These are phyloP conservation scores for Fremontodendron californicum DNA, from an alignment of 345 rosid species.

Conservation along the genomic window DNA sequence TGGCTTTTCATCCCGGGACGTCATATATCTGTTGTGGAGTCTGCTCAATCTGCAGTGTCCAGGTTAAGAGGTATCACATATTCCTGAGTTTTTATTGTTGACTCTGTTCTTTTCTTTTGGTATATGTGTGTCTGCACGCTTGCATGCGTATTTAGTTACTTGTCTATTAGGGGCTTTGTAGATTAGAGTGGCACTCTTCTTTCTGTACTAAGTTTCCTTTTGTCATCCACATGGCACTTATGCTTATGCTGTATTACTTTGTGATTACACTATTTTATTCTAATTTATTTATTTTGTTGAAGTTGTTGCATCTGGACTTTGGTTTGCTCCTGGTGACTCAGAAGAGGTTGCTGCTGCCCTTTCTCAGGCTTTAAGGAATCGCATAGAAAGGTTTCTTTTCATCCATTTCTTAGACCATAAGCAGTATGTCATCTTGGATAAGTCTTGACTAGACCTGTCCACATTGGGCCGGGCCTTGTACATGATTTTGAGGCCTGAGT, in stretches of 20 bases:
- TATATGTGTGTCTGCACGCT: neutral
- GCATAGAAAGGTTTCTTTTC: constrained; percentile 76
- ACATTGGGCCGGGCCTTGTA: neutral
- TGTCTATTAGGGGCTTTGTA: neutral
- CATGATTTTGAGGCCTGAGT: neutral
- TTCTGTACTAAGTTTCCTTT: neutral
- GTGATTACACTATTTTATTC: constrained; percentile 2
- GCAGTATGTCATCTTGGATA: constrained; percentile 9
- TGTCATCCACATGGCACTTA: neutral
- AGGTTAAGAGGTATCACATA: constrained; percentile 71
- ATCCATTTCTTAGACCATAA: constrained; percentile 14
- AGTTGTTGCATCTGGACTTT: constrained; percentile 93
- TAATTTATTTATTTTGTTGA: constrained; percentile 22
- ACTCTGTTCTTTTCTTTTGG: neutral
- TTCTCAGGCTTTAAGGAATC: constrained; percentile 82
- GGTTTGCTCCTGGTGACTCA: constrained; percentile 98
- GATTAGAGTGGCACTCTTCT: neutral
- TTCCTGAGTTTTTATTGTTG: neutral
- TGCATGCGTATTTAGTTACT: neutral
- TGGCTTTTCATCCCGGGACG: constrained; percentile 97
- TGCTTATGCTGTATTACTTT: neutral
- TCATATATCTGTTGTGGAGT: constrained; percentile 58
- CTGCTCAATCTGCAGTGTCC: constrained; percentile 76
- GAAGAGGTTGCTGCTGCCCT: constrained; percentile 96
- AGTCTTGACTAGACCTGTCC: constrained; percentile 6